Evolutionary conservation across 345 rosid species (phyloP).

Genomic region (Stellera chamaejasme): DNA sequence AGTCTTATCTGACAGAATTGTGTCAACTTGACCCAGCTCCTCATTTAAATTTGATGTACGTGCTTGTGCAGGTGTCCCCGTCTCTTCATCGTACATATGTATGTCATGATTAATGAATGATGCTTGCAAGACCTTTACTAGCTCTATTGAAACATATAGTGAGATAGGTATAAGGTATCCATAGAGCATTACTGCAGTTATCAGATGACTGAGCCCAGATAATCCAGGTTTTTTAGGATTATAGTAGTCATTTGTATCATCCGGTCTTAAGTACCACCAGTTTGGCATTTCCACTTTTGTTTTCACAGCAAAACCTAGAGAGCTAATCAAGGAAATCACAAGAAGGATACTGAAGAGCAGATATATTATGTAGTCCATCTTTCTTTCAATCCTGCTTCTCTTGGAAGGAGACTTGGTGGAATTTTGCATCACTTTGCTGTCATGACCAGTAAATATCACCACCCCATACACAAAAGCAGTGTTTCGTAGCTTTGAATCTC

Average conservation of each 20-base stretch:
- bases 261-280: conserved; percentile 78
- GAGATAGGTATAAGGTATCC: conserved; percentile 99
- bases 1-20: conserved; percentile 94
- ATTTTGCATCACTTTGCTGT: conserved; percentile 94
- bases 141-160: conserved; percentile 90
- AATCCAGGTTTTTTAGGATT: conserved; percentile 47
- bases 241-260: conserved; percentile 35
- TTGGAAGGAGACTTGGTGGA: conserved; percentile 85
- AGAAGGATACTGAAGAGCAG: conserved; percentile 69
- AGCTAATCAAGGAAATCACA: conserved; percentile 63
- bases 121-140: conserved; percentile 97
- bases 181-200: conserved; percentile 92
- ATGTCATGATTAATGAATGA: conserved; percentile 81
- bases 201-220: conserved; percentile 72
- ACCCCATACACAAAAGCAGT: conserved; percentile 72
- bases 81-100: conserved; percentile 82
- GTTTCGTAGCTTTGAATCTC: conserved; percentile 97
- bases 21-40: conserved; percentile 97
- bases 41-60: conserved; percentile 96
- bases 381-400: conserved; percentile 73
- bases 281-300: conserved; percentile 66
- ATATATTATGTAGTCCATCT: conserved; percentile 90
- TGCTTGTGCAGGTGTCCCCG: conserved; percentile 78
- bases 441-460: conserved; percentile 83
- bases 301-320: conserved; percentile 80